Conservation (phyloP, 2,329 filamentous ascomycete genomes). For the Neonectria ditissima region DNA sequence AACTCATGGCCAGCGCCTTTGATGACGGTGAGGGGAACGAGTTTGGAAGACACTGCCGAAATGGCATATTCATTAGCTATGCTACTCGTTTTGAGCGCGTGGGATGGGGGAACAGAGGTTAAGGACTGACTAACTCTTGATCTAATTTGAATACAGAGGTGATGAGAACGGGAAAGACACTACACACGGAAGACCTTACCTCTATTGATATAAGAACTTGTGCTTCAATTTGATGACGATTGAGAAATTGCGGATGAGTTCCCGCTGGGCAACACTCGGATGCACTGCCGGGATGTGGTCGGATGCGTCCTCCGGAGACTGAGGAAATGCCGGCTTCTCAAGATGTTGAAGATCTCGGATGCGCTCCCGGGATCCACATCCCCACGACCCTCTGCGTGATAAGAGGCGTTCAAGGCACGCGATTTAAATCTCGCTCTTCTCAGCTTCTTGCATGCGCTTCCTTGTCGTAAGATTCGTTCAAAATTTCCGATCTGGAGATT, state of each 20-base stretch:
- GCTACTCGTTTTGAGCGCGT: not conserved
- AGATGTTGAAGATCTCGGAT: conserved; percentile 17
- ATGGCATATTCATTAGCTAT: not conserved
- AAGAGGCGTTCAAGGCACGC: too few relatives aligned
- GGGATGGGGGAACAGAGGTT: not conserved
- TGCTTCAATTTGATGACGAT: not conserved
- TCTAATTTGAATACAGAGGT: not conserved
- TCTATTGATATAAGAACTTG: conserved; percentile 3
- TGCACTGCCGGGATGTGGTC: too few relatives aligned
- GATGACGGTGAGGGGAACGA: conserved; percentile 41
- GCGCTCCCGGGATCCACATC: conserved; percentile 14
- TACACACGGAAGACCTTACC: not conserved
- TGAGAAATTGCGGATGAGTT: too few relatives aligned
- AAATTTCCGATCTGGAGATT: too few relatives aligned
- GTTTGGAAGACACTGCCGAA: conserved; percentile 35
- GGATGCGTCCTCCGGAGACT: not conserved
- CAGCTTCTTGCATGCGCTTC: too few relatives aligned
- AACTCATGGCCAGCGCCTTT: conserved; percentile 42
- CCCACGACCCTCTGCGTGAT: not conserved
- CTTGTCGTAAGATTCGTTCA: too few relatives aligned
- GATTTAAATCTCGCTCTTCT: too few relatives aligned
- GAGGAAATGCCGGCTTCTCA: conserved; percentile 17
- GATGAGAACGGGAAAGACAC: not conserved
- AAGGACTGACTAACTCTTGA: conserved; percentile 9
- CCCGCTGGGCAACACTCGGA: too few relatives aligned